A percentile compares a stretch with the other conserved stretches of the same genome.
Evolutionary conservation across 176 grass and related monocot genomes (phyloP).

Genomic region (Olyra latifolia): DNA sequence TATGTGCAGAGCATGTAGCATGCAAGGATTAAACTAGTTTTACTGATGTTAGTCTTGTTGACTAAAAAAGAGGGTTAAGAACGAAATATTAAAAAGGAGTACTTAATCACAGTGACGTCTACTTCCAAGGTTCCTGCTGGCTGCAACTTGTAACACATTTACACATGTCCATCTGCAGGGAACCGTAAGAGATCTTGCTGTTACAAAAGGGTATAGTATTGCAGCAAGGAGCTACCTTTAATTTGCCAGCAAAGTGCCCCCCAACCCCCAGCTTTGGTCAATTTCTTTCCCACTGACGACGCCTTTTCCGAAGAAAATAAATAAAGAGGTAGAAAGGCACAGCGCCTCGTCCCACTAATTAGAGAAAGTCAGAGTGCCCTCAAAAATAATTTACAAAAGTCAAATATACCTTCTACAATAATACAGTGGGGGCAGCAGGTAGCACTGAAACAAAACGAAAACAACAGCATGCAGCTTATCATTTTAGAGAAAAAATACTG

Average conservation of each 20-base stretch:
- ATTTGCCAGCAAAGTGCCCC: not conserved
- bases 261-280: not conserved
- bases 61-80: not conserved
- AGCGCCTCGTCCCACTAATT: not conserved
- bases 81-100: not conserved
- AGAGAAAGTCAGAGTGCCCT: not conserved
- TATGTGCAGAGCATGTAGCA: not conserved
- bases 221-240: not conserved
- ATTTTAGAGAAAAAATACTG: too few species aligned
- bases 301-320: not conserved
- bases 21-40: not conserved
- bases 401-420: not conserved
- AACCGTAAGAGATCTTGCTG: not conserved
- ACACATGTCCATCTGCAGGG: not conserved
- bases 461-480: not conserved
- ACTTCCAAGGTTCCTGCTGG: not conserved
- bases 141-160: not conserved
- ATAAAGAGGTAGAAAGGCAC: not conserved
- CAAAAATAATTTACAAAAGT: not conserved
- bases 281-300: not conserved
- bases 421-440: not conserved
- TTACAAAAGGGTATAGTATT: not conserved
- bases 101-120: not conserved
- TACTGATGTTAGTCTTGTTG: not conserved
- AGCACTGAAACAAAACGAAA: not conserved